Evolutionary conservation across 352 stramenopile species (phyloP), one percentile per base, ranked within the genome.

Genomic region (Phytophthora crassamura): DNA sequence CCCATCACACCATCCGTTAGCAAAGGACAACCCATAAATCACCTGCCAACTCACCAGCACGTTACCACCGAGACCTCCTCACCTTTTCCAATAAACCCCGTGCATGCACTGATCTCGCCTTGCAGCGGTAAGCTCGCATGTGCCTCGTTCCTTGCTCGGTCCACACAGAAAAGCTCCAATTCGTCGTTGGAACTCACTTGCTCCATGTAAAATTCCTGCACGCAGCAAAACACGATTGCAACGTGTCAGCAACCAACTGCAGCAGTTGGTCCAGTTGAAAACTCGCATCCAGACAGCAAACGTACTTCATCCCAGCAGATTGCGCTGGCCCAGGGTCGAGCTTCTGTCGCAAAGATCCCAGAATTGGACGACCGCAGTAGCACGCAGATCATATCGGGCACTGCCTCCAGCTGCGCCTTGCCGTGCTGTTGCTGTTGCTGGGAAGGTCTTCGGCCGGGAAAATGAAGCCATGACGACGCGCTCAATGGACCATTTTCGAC

Each of bases 11-110:
- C 25, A 30, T 6, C 25, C 25, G 25, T 30, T 30, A 30, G 25
- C 4, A 30, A 7, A 30, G 25, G 25, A 36, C 11, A 40, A 45
- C 34, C 8, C 7, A 15, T 2, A 50, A n/a, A 52, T 15, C 7
- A 20, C 12, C 28, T 48, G 7, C 11, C 41, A 48, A 48, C 14
- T 45, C 20, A 20, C 25, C 25, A 30, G 25, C 25, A 30, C 25
- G 6, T 30, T 30, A 30, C 25, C 25, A 30, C 25, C 25, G 25
- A 5, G 3, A 25, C 28, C 2, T 54, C 3, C 54, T 36, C 41
- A 92, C 85, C 85, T 92, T 86, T 91, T 22, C 85, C 88, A 49
- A 95, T 83, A 53, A 89, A 92, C 10, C 86, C 86, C 20, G 75
- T 61, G 18, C 72, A 89, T 2, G 64, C 43, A 43, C 36, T 70